Percentiles rank a stretch among this genome's conserved stretches.
Conservation (phyloP, 805 yeast species). For the Debaryomyces tyrocola region DNA sequence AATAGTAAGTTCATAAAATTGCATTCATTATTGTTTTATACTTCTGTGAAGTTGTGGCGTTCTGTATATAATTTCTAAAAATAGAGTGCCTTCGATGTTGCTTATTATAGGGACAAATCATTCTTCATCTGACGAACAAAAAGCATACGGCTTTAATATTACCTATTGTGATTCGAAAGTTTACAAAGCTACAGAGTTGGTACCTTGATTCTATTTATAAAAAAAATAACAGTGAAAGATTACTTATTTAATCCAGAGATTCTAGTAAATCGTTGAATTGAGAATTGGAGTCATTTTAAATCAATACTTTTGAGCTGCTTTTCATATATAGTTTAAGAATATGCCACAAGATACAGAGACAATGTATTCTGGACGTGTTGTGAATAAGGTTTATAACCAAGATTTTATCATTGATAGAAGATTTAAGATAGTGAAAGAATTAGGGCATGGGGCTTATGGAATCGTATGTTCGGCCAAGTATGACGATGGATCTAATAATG, state of each 20-base stretch:
- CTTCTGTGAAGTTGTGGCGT: neutral
- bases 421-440: slow-evolving; percentile 84
- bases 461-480: slow-evolving; percentile 93
- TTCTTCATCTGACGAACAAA: no score
- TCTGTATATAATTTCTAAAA: neutral
- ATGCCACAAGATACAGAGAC: slow-evolving; percentile 5
- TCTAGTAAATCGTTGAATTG: neutral
- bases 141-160: no score
- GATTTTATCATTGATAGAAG: slow-evolving; percentile 89
- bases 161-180: no score
- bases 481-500: slow-evolving; percentile 55
- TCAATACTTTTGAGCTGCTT: neutral
- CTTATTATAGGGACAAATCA: no score
- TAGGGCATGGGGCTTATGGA: slow-evolving; percentile 98
- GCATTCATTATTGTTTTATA: no score
- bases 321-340: neutral
- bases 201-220: neutral
- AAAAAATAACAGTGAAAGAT: neutral
- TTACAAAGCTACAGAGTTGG: neutral
- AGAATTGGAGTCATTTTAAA: neutral
- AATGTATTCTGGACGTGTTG: slow-evolving; percentile 31
- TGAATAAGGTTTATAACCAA: slow-evolving; percentile 60
- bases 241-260: neutral
- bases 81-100: neutral
- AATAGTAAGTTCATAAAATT: no score